phyloP scores from a whole-genome alignment of 306 rosid genomes.

The Sindora glabra region DNA sequence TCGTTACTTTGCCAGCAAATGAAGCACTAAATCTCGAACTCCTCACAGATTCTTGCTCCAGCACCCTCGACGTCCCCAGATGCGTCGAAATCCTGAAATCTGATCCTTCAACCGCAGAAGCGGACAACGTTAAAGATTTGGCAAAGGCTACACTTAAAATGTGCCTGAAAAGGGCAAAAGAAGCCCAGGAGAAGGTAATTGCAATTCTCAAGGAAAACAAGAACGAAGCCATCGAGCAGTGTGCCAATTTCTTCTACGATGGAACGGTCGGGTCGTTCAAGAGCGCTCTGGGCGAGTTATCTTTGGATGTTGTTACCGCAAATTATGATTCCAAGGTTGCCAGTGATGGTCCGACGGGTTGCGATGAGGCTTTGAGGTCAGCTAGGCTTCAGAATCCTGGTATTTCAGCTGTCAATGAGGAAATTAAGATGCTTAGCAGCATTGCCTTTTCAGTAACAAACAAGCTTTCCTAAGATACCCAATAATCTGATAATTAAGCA shows the following conservation, averaged over 20 bases:
- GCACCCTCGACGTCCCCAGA: background rate
- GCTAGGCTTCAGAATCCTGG: background rate
- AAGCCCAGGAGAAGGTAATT: background rate
- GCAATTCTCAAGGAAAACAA: background rate
- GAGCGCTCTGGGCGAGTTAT: background rate
- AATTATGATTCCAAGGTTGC: conserved; percentile 7
- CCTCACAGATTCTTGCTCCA: background rate
- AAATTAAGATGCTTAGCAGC: background rate
- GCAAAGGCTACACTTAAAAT: background rate
- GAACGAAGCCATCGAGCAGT: background rate
- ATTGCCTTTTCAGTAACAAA: background rate
- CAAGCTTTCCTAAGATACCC: no score
- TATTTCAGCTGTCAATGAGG: background rate
- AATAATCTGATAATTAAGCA: background rate
- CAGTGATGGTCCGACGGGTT: background rate
- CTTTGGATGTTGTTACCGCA: background rate
- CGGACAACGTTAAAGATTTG: background rate
- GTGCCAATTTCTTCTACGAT: background rate
- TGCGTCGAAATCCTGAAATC: conserved; percentile 3
- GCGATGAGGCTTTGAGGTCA: background rate
- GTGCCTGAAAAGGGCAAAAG: background rate
- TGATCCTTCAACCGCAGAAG: background rate
- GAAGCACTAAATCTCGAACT: background rate
- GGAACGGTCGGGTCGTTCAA: background rate
- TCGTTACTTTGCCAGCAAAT: background rate